Percentiles rank a stretch among this genome's conserved stretches.
Conservation (phyloP, 2,329 filamentous ascomycete species). For the Aureobasidium musti region DNA sequence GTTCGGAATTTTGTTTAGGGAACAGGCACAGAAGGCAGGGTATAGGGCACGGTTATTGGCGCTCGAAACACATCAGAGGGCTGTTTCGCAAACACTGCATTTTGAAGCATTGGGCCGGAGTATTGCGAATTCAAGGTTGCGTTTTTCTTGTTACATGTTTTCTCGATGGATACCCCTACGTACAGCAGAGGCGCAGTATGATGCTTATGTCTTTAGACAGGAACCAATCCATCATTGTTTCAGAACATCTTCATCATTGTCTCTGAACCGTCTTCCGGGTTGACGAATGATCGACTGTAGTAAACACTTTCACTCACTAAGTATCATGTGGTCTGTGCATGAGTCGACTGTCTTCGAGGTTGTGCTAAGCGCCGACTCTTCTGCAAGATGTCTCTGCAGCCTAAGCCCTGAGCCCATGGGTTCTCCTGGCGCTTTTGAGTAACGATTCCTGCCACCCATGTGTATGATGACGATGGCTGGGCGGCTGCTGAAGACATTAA, state of each 20-base stretch:
- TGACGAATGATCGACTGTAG: background rate
- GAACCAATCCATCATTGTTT: background rate
- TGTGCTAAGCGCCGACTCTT: conserved; percentile 25
- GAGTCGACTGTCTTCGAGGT: conserved; percentile 1
- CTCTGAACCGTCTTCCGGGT: background rate
- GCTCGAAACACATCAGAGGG: background rate
- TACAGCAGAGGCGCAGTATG: conserved; percentile 12
- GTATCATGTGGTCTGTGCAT: conserved; percentile 16
- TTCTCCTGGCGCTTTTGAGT: conserved; percentile 9
- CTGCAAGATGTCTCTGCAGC: conserved; percentile 28
- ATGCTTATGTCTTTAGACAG: conserved; percentile 1
- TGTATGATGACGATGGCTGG: conserved; percentile 23
- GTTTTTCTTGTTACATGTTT: conserved; percentile 13
- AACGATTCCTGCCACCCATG: conserved; percentile 7
- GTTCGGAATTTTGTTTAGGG: conserved; percentile 10
- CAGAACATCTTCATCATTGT: background rate
- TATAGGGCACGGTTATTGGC: background rate
- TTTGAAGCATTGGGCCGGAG: conserved; percentile 23
- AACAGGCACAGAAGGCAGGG: background rate
- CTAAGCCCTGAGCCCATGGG: background rate
- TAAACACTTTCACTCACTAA: background rate
- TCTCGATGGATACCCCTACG: conserved; percentile 17
- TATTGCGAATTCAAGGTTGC: conserved; percentile 15
- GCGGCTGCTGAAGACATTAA: conserved; percentile 9
- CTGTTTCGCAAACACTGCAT: conserved; percentile 9